Conservation (phyloP, 2,329 filamentous ascomycete genomes). For the Teratosphaeria pseudoeucalypti region DNA sequence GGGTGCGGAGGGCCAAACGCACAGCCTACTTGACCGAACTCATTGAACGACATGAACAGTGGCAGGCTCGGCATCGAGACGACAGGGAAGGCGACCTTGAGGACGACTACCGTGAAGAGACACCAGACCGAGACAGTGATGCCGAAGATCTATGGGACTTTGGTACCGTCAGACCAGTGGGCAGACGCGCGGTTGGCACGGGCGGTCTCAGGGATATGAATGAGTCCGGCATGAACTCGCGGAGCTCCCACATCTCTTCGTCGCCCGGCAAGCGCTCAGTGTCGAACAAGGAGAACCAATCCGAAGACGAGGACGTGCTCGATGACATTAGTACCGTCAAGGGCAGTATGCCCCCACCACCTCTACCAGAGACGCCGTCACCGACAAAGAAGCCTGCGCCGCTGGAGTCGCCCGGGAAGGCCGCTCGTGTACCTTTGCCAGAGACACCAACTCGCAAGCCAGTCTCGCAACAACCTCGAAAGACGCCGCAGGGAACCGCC, state of each 20-base stretch:
- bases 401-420: slow-evolving; percentile 29
- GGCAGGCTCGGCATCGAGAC: slow-evolving; percentile 70
- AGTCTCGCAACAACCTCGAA: slow-evolving; percentile 6
- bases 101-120: slow-evolving; percentile 38
- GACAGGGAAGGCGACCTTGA: slow-evolving; percentile 52
- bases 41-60: slow-evolving; percentile 81
- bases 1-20: slow-evolving; percentile 84
- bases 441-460: slow-evolving; percentile 35
- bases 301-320: slow-evolving; percentile 26
- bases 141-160: slow-evolving; percentile 97
- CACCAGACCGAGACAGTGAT: slow-evolving; percentile 38
- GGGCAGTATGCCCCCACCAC: slow-evolving; percentile 24
- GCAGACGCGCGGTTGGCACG: slow-evolving; percentile 40
- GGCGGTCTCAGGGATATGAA: slow-evolving; percentile 63
- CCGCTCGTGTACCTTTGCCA: slow-evolving; percentile 36
- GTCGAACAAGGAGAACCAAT: slow-evolving; percentile 26
- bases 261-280: slow-evolving; percentile 24
- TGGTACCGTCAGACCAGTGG: slow-evolving; percentile 80
- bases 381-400: slow-evolving; percentile 30
- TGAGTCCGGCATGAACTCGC: slow-evolving; percentile 68
- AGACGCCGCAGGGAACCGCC: slow-evolving; percentile 3
- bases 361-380: slow-evolving; percentile 30
- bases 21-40: slow-evolving; percentile 94
- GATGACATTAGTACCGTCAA: slow-evolving; percentile 11
- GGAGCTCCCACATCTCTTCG: slow-evolving; percentile 37